Evolutionary conservation across 164 flowering plant genomes (phyloP), one percentile per base, ranked within the genome.

Genomic region (Vitis cinerea): DNA sequence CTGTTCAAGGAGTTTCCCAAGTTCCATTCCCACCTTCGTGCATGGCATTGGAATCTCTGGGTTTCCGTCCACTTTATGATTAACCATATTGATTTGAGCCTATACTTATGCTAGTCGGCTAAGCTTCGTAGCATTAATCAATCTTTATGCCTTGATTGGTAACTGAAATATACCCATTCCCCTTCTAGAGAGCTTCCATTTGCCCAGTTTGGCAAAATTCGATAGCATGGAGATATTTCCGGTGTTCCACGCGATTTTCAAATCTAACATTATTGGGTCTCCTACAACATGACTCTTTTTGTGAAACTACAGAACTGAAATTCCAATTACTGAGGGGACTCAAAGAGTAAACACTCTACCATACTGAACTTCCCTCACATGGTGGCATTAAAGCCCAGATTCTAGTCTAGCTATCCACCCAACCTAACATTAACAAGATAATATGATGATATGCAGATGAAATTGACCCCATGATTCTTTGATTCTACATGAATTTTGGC

Each of bases 291-390:
- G 59, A 56, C 59, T 56, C 10, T 56, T 56, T 56, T 15, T 56
- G 11, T 17, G 37, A 19, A 10, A 58, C 2, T 37, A 37, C 13
- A 59, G 4, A 7, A 59, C 12, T 23, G 61, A 65, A 64, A 71
- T 71, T 71, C 74, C 74, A 59, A 53, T 52, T 61, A 63, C n/a
- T 19, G 78, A 63, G 67, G 64, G 70, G 75, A 67, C 13, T 19
- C 19, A 65, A 64, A 80, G 61, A 74, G 82, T 74, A 77, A 58
- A 37, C 30, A 59, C 44, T 6, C 44, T 5, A 15, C 7, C 2
- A 4, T n/a, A 1, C 3, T n/a, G 12, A 59, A 10, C 44, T 27
- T 37, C 30, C 37, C 61, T 59, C 61, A 59, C 44, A 27, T 59
- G 61, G 37, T 59, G 61, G 61, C 11, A 59, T 59, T 59, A 9